These are phyloP conservation scores for Amaranthus tricolor DNA, from an alignment of 179 eudicot genomes.

Conservation along the genomic window DNA sequence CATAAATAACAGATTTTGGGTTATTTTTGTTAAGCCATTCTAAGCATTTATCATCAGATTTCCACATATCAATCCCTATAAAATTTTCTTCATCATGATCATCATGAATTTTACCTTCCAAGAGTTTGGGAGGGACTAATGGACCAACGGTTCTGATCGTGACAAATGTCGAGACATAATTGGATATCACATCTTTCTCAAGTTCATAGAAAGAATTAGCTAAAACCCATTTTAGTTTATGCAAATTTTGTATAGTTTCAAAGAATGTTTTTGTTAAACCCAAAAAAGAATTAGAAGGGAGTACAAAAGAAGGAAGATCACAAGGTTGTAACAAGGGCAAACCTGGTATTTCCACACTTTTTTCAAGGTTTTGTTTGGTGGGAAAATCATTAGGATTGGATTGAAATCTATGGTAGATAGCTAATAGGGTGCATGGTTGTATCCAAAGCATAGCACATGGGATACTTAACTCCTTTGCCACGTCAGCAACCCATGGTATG, in stretches of 20 bases:
- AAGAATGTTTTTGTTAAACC: constrained; percentile 14
- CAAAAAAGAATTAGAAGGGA: constrained; percentile 27
- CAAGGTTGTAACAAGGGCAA: constrained; percentile 29
- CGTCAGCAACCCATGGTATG: constrained; percentile 48
- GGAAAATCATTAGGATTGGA: constrained; percentile 30
- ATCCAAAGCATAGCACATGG: constrained; percentile 57
- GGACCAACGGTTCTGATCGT: constrained; percentile 35
- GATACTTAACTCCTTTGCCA: constrained; percentile 30
- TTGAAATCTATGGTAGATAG: constrained; percentile 37
- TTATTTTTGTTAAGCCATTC: constrained; percentile 32
- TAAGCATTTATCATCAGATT: constrained; percentile 33
- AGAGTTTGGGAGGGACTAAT: constrained; percentile 26
- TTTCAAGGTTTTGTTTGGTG: constrained; percentile 6
- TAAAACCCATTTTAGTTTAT: constrained; percentile 39
- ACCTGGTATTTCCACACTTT: constrained; percentile 35
- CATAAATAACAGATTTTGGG: constrained; percentile 35
- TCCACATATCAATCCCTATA: constrained; percentile 28
- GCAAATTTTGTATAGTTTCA: constrained; percentile 19
- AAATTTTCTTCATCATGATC: not conserved
- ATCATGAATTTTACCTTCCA: constrained; percentile 15
- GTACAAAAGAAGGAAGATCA: constrained; percentile 49
- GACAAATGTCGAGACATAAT: constrained; percentile 17
- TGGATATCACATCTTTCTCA: constrained; percentile 30
- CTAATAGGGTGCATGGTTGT: constrained; percentile 40
- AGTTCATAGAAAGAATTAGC: constrained; percentile 41